Evolutionary conservation across 1,284 basidiomycete genomes (phyloP).

Genomic region (Leccinum fallax): DNA sequence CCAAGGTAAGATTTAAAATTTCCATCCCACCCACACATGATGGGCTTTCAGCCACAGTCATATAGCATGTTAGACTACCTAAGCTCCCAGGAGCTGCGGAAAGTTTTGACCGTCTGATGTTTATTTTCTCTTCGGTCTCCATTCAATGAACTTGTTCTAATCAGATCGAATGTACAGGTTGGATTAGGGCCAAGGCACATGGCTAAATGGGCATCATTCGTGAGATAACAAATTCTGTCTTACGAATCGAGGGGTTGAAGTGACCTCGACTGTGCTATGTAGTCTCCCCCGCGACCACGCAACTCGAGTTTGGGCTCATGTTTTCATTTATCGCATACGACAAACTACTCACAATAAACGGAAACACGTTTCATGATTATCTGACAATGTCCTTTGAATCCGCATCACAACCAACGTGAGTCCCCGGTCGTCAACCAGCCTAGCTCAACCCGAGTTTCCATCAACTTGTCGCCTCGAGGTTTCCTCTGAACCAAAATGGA

Average conservation of each 20-base stretch:
- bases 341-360: not conserved
- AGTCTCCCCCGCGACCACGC: not conserved
- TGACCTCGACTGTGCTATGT: not conserved
- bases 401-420: not conserved
- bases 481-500: slow-evolving; percentile 33
- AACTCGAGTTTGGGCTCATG: not conserved
- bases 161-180: not conserved
- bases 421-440: not conserved
- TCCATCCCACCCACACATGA: slow-evolving; percentile 7
- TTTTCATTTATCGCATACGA: not conserved
- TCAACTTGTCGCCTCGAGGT: slow-evolving; percentile 34
- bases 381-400: not conserved
- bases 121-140: not conserved
- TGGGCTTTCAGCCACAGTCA: slow-evolving; percentile 21
- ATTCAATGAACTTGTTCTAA: slow-evolving; percentile 2
- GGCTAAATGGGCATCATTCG: not conserved
- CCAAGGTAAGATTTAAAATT: slow-evolving; percentile 2
- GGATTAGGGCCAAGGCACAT: not conserved
- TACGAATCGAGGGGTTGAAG: not conserved
- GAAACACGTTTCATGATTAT: not conserved
- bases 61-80: slow-evolving; percentile 29
- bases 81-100: slow-evolving; percentile 26
- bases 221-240: not conserved
- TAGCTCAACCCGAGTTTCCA: slow-evolving; percentile 26
- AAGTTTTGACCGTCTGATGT: slow-evolving; percentile 9